Evolutionary conservation across 2,329 filamentous ascomycete species (phyloP), one percentile per base, ranked within the genome.

Genomic region (Calonectria ilicicola): DNA sequence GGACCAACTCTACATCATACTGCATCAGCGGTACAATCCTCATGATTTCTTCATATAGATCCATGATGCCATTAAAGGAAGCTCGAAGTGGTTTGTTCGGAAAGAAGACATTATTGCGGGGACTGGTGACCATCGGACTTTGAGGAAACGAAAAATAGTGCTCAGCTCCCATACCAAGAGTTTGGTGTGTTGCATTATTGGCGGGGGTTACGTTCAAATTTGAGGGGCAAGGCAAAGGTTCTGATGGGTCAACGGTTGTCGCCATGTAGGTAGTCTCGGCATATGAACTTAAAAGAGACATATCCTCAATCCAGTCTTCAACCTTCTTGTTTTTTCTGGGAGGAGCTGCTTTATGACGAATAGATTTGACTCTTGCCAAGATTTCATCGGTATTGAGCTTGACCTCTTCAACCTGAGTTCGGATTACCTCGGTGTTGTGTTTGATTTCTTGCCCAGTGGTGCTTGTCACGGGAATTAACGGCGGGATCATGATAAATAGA

Each of bases 361-460:
- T 46, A 14, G 65, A 35, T 10, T 60, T 47, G 27, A 67, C 29
- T 23, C 65, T 51, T 5, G 51, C 51, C 38, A 67, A 19, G 19
- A 67, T 60, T n/a, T 67, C 65, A 21, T 67, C 51, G 1, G 51
- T 67, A 15, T 47, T 67, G 27, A 67, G 9, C 38, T 38, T 58
- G n/a, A 67, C 35, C 3, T 26, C 27, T 17, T 60, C 65, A n/a
- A 67, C 27, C 7, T 47, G 27, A 12, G 38, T n/a, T 35, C 27
- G 40, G 8, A 67, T 32, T 1, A 60, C 17, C 19, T 60, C 51
- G 14, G 65, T 67, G 40, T 60, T 53, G 44, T 60, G 49, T 27
- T 58, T 60, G 40, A 66, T 66, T 2, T 66, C 64, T 32, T 66
- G 35, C 6, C 42, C 42, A 21, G 42, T 46, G n/a, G 42, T 46